A percentile compares a stretch with the other conserved stretches of the same genome.
These are phyloP conservation scores for Mallotus repandus DNA, from an alignment of 441 rosid species.

Conservation along the genomic window DNA sequence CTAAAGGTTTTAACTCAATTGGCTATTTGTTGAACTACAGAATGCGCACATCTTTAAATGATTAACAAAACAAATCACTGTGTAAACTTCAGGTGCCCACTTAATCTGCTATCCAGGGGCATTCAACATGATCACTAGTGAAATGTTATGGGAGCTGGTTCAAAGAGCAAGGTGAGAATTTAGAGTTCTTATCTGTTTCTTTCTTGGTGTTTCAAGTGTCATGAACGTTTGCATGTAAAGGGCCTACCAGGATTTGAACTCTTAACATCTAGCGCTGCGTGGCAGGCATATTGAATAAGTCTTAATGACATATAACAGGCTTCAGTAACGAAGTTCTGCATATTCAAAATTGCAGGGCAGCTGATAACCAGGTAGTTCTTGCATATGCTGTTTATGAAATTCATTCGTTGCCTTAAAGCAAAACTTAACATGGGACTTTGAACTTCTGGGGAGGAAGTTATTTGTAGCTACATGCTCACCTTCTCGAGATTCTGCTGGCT, in stretches of 20 bases:
- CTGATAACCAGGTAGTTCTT: conserved; percentile 30
- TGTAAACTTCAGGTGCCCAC: conserved; percentile 24
- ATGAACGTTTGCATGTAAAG: not conserved
- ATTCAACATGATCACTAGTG: conserved; percentile 32
- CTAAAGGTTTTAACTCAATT: conserved; percentile 21
- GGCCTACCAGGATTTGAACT: not conserved
- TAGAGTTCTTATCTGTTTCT: no score
- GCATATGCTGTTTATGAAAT: not conserved
- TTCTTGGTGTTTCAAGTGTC: no score
- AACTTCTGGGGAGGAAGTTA: conserved; percentile 20
- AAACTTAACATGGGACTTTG: not conserved
- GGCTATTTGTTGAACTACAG: not conserved
- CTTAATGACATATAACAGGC: no score
- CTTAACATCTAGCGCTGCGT: not conserved
- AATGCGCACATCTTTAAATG: not conserved
- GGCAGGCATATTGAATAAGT: not conserved
- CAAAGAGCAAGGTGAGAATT: conserved; percentile 31
- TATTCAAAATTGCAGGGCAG: conserved; percentile 26
- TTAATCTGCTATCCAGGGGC: conserved; percentile 36
- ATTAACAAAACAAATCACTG: not conserved
- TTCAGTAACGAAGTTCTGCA: not conserved
- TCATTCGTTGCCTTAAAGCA: no score
- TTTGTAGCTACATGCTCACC: conserved; percentile 37
- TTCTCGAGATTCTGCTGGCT: conserved; percentile 27
- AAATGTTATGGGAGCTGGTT: conserved; percentile 11